Evolutionary conservation across 768 basidiomycete species (phyloP).

Genomic region (Galerina sulciceps): DNA sequence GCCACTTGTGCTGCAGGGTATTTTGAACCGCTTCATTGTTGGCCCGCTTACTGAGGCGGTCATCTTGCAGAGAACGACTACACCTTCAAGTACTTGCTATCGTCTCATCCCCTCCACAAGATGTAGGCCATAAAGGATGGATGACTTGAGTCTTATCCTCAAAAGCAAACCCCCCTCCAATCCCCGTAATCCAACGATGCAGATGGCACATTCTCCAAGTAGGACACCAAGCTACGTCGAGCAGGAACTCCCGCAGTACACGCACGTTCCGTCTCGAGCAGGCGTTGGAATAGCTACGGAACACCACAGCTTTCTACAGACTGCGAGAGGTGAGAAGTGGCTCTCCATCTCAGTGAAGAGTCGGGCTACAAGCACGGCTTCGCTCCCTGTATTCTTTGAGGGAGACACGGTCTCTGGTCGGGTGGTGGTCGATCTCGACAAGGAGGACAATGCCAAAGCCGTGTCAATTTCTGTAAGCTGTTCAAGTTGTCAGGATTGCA

Average conservation of each 20-base stretch:
- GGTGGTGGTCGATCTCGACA: constrained; percentile 54
- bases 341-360: constrained; percentile 51
- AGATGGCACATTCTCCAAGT: no score
- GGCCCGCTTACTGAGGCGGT: no score
- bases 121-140: no score
- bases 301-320: constrained; percentile 47
- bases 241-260: constrained; percentile 22
- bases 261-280: constrained; percentile 2
- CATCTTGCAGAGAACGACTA: no score
- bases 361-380: constrained; percentile 41
- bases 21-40: no score
- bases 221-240: neutral
- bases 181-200: no score
- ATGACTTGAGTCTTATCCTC: no score
- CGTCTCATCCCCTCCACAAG: no score
- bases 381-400: constrained; percentile 49
- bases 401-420: constrained; percentile 53
- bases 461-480: constrained; percentile 49
- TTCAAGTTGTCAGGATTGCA: neutral
- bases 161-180: no score
- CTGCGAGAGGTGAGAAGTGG: constrained; percentile 50
- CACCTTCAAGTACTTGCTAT: no score
- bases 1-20: no score
- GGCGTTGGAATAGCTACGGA: constrained; percentile 23
- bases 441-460: constrained; percentile 51